Evolutionary conservation across 495 filamentous ascomycete species (phyloP).

Genomic region (Daldinia bambusicola): DNA sequence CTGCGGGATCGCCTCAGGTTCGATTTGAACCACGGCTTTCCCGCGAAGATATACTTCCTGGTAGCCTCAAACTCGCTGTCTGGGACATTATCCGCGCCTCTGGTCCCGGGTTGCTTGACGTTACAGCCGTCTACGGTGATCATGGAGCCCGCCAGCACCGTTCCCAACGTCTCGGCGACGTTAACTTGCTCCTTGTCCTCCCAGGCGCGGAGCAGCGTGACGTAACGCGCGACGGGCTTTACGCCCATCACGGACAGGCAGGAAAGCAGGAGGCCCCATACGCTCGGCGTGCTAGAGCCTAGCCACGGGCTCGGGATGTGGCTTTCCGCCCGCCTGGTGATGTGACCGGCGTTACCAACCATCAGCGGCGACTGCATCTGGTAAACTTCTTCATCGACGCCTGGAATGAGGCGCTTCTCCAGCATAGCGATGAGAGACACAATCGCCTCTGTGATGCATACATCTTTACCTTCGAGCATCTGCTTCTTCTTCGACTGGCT

Average conservation of each 20-base stretch:
- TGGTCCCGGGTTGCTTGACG: neutral
- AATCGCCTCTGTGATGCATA: neutral
- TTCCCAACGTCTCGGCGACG: neutral
- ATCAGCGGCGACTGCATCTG: slow-evolving; percentile 21
- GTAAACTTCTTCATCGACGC: neutral
- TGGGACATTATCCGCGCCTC: neutral
- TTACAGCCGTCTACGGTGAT: neutral
- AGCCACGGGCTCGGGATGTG: neutral
- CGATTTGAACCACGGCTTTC: neutral
- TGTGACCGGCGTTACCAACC: slow-evolving; percentile 5
- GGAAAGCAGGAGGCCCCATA: slow-evolving; percentile 16
- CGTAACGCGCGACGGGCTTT: neutral
- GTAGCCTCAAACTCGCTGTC: neutral
- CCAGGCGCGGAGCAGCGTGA: slow-evolving; percentile 12
- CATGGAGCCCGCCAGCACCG: neutral
- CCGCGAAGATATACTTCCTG: neutral
- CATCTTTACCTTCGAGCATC: neutral
- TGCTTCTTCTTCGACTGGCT: neutral
- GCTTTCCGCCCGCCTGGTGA: neutral
- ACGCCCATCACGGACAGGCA: slow-evolving; percentile 8
- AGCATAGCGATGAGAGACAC: neutral
- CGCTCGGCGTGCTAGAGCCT: neutral
- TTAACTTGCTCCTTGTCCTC: slow-evolving; percentile 4
- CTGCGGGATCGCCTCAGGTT: neutral
- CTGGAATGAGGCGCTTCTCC: slow-evolving; percentile 3